phyloP scores from a whole-genome alignment of 2,329 filamentous ascomycete species.

The Cercospora brassicicola region DNA sequence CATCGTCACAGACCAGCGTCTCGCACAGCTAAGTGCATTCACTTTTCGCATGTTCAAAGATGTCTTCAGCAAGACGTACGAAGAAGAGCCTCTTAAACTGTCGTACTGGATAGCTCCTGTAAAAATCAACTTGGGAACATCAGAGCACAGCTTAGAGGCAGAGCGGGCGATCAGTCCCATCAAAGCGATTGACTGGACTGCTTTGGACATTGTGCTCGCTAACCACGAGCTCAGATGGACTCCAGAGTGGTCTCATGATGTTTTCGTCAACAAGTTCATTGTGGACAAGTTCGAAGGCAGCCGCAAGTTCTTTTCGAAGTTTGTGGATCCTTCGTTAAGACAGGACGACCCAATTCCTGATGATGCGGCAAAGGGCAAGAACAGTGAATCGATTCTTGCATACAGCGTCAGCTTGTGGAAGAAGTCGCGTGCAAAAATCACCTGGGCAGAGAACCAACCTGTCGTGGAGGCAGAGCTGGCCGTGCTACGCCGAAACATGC shows the following conservation, averaged over 20 bases:
- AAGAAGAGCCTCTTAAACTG: slow-evolving; percentile 61
- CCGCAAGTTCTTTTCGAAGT: slow-evolving; percentile 57
- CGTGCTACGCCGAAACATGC: slow-evolving; percentile 75
- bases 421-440: slow-evolving; percentile 54
- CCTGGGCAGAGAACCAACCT: slow-evolving; percentile 69
- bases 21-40: slow-evolving; percentile 66
- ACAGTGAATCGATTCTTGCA: slow-evolving; percentile 62
- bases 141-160: neutral
- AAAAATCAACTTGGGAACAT: slow-evolving; percentile 4
- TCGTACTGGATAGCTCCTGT: slow-evolving; percentile 80
- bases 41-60: slow-evolving; percentile 77
- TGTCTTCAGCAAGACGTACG: slow-evolving; percentile 85
- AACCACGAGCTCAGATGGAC: slow-evolving; percentile 50
- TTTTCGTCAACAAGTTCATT: slow-evolving; percentile 53
- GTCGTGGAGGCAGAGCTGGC: slow-evolving; percentile 76
- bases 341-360: slow-evolving; percentile 66
- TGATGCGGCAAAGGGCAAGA: slow-evolving; percentile 50
- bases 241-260: slow-evolving; percentile 41
- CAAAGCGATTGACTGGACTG: slow-evolving; percentile 60
- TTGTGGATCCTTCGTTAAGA: slow-evolving; percentile 54
- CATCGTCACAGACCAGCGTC: slow-evolving; percentile 42
- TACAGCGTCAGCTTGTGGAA: slow-evolving; percentile 78
- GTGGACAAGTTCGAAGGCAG: slow-evolving; percentile 59
- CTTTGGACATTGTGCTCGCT: slow-evolving; percentile 48
- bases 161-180: slow-evolving; percentile 28